These are phyloP conservation scores for Monosporascus sp. DNA, from an alignment of 2,329 filamentous ascomycete genomes.

Conservation along the genomic window DNA sequence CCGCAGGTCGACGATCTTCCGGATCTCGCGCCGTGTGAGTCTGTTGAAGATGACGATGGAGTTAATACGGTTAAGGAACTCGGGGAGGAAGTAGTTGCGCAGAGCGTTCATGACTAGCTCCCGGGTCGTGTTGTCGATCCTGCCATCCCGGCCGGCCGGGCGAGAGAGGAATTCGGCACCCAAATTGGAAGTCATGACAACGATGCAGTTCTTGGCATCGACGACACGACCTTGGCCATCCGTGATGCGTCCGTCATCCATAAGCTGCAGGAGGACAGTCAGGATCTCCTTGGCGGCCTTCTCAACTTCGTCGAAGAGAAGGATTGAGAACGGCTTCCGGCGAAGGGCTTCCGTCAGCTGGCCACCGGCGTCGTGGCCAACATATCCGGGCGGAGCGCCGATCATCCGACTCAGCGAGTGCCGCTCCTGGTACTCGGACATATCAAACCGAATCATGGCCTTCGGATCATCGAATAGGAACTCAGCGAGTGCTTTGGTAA, in stretches of 20 bases:
- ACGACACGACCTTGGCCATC: conserved; percentile 94
- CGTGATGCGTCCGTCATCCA: conserved; percentile 98
- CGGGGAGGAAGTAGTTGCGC: conserved; percentile 93
- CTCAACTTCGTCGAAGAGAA: conserved; percentile 96
- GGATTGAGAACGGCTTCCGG: conserved; percentile 92
- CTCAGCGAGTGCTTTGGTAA: conserved; percentile 94
- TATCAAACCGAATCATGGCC: conserved; percentile 97
- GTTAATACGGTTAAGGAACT: conserved; percentile 97
- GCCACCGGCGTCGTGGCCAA: conserved; percentile 92
- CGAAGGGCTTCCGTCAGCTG: conserved; percentile 94
- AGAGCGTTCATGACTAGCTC: conserved; percentile 89
- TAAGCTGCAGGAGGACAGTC: conserved; percentile 96
- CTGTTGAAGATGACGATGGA: conserved; percentile 98
- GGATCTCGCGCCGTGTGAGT: conserved; percentile 82
- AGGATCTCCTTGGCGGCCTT: conserved; percentile 97
- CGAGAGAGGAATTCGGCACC: conserved; percentile 91
- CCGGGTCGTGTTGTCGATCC: conserved; percentile 77
- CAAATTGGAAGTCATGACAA: conserved; percentile 98
- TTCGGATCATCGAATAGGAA: conserved; percentile 97
- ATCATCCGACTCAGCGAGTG: conserved; percentile 97
- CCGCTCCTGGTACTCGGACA: conserved; percentile 98
- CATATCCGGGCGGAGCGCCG: conserved; percentile 92
- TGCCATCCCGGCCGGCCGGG: conserved; percentile 71
- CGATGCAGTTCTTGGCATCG: conserved; percentile 96
- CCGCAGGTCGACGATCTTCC: conserved; percentile 90